Conservation (phyloP, 176 grass and related monocot species). For the Miscanthus lutarioriparius region DNA sequence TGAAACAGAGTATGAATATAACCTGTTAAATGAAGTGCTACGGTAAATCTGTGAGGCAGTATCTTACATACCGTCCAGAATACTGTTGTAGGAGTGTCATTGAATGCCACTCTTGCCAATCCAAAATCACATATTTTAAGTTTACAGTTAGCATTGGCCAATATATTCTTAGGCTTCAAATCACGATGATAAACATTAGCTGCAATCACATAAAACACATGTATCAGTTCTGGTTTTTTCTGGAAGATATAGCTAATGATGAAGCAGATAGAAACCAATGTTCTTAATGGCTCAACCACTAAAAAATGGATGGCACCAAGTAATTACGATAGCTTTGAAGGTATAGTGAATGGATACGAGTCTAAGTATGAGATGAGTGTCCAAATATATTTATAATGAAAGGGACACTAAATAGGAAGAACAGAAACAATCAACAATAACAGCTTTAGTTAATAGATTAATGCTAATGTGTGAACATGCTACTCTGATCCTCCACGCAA, state of each 20-base stretch:
- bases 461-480: not conserved
- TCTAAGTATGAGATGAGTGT: not conserved
- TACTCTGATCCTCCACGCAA: constrained; percentile 24
- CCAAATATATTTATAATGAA: not conserved
- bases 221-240: not conserved
- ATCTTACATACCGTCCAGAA: constrained; percentile 90
- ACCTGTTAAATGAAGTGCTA: not conserved
- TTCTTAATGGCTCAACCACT: constrained; percentile 18
- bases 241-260: constrained; percentile 24
- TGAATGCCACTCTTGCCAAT: constrained; percentile 95
- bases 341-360: not conserved
- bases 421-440: constrained; percentile 18
- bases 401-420: not conserved
- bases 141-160: constrained; percentile 99
- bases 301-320: constrained; percentile 6
- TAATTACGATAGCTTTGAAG: not conserved
- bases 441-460: not conserved
- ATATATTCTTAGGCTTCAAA: constrained; percentile 99
- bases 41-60: not conserved
- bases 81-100: constrained; percentile 79
- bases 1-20: constrained; percentile 8
- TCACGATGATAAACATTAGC: constrained; percentile 99
- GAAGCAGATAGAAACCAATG: not conserved
- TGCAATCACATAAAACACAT: constrained; percentile 54
- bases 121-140: constrained; percentile 99